Base-by-base conservation (phyloP, 192 early-diverging fungal species). In the Chytriomyces sp. region DNA sequence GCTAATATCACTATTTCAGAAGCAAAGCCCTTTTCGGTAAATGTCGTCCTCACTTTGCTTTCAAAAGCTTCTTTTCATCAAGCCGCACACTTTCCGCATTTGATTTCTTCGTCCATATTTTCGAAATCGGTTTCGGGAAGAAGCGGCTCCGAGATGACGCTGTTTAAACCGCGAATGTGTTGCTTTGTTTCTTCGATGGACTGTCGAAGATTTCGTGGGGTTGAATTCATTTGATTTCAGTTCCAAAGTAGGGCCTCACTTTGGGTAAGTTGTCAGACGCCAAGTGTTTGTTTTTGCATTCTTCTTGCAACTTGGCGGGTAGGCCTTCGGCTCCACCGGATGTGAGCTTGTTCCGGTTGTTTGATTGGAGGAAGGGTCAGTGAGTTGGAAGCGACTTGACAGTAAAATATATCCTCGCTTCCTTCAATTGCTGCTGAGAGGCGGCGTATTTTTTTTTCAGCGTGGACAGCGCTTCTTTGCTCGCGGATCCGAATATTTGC, bases 241-340 rank as follows among this genome's bases (percentile, higher is more conserved):
- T 45, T 18, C 13, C 23, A 13, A 61, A 23, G 20, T 13, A 23
- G 46, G 20, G 10, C 2, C 50, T 5, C 69, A 85, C 81, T 62
- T 89, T 87, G 64, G 89, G 89, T 16, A 90, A 69, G 47, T 88
- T 90, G 47, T 87, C 88, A 11, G 77, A 79, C 6, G 85, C 84
- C 5, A 90, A 72, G 61, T 85, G 89, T 50, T 82, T 81, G 77
- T 90, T 89, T 70, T 85, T 83, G 77, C 75, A 76, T 46, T 90
- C 89, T 67, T 89, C 85, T 73, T 89, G 84, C 73, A 90, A 81
- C 68, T 86, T 86, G 6, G 80, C 72, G 69, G 83, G 82, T 3
- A 89, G 67, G 0, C 74, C 75, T 23, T 88, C 86, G 26, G 88
- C 83, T 46, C 79, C 81, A 4, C 77, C 80, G 44, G 65, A 77